Percentiles rank a stretch among this genome's conserved stretches.
These are phyloP conservation scores for Physocladia obscura DNA, from an alignment of 192 early-diverging fungal species.

Conservation along the genomic window DNA sequence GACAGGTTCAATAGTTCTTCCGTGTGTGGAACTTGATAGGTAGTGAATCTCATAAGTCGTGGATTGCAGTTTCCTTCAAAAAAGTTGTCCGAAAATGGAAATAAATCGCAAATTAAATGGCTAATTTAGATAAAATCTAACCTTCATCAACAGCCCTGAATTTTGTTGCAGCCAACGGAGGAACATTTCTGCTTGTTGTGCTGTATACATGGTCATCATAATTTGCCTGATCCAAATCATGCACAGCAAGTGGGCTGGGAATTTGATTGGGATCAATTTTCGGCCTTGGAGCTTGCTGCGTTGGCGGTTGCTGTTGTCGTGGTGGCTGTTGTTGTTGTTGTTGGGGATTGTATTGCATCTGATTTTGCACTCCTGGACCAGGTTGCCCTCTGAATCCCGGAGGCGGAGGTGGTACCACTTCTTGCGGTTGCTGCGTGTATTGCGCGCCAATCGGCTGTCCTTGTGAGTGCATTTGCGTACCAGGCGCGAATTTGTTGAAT, in stretches of 20 bases:
- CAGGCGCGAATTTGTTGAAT: neutral
- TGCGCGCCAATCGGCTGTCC: neutral
- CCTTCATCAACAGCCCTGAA: constrained; percentile 88
- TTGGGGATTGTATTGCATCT: neutral
- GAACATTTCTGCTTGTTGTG: constrained; percentile 65
- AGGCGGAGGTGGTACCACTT: too few relatives aligned
- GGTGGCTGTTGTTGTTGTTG: neutral
- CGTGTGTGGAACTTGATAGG: constrained; percentile 80
- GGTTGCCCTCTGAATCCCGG: too few relatives aligned
- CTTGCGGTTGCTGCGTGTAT: too few relatives aligned
- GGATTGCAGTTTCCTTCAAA: constrained; percentile 64
- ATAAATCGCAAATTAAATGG: constrained; percentile 5
- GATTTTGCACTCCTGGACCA: too few relatives aligned
- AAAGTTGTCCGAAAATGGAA: neutral
- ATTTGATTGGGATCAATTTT: constrained; percentile 93
- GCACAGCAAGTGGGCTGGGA: constrained; percentile 83
- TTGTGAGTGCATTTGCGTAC: neutral
- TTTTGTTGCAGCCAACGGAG: constrained; percentile 78
- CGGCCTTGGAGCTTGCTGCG: constrained; percentile 25
- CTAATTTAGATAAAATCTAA: constrained; percentile 14
- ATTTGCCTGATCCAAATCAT: constrained; percentile 74
- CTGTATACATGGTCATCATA: constrained; percentile 70
- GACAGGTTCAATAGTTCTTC: constrained; percentile 77
- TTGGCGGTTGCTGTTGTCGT: neutral
- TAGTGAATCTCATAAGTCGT: constrained; percentile 84